Evolutionary conservation across 495 filamentous ascomycete genomes (phyloP).

Genomic region (Tuber borchii): DNA sequence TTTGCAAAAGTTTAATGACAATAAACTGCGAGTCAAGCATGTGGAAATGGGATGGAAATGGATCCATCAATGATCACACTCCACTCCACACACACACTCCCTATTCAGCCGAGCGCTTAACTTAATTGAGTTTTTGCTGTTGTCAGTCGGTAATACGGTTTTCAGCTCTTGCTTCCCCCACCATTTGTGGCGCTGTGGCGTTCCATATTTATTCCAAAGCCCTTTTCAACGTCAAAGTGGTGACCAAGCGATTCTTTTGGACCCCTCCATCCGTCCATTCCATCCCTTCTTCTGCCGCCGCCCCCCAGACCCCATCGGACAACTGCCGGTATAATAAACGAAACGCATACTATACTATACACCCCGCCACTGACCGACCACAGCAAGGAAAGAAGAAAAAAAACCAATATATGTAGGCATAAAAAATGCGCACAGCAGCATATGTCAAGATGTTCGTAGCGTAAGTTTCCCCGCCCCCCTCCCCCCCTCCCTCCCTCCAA

Average conservation of each 20-base stretch:
- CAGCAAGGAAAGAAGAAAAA: not conserved
- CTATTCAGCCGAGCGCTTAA: not conserved
- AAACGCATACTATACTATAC: not conserved
- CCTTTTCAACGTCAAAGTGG: not conserved
- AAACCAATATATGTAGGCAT: not conserved
- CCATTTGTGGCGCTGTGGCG: not conserved
- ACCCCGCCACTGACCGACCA: not conserved
- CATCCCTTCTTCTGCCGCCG: not conserved
- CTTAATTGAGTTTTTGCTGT: no score
- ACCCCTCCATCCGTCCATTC: not conserved
- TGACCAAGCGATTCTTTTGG: not conserved
- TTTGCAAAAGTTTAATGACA: no score
- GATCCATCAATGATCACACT: not conserved
- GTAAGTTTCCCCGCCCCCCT: conserved; percentile 44
- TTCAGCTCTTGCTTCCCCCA: no score
- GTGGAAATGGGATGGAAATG: not conserved
- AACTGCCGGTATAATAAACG: not conserved
- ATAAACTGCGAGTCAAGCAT: not conserved
- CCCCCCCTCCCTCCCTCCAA: no score
- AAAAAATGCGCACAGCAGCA: conserved; percentile 41
- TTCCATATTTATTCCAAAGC: not conserved
- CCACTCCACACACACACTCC: not conserved
- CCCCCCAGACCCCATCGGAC: not conserved
- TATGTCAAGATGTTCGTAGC: conserved; percentile 60
- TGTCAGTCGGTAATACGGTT: no score